Evolutionary conservation across 2,329 filamentous ascomycete genomes (phyloP).

Genomic region (Diaporthe australafricana): DNA sequence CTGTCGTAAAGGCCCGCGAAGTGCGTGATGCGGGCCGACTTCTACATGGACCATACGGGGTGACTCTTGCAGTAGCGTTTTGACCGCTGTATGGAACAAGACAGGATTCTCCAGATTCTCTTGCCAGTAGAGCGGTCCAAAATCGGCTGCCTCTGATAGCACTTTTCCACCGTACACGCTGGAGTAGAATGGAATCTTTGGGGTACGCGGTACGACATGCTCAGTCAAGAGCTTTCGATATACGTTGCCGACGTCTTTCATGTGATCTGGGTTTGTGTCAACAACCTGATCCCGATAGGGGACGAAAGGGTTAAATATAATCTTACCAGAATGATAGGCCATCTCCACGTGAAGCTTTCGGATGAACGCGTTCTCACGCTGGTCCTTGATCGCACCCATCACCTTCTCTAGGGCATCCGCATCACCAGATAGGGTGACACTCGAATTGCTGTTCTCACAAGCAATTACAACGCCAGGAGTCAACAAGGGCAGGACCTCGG

Average conservation of each 20-base stretch:
- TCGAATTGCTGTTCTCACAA: conserved; percentile 40
- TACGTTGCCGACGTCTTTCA: background rate
- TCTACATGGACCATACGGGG: conserved; percentile 51
- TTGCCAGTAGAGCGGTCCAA: conserved; percentile 53
- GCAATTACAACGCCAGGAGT: conserved; percentile 7
- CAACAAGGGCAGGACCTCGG: too few species aligned
- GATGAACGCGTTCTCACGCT: conserved; percentile 41
- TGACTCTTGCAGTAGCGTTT: conserved; percentile 40
- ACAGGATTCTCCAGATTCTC: conserved; percentile 59
- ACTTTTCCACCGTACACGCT: background rate
- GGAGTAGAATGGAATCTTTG: background rate
- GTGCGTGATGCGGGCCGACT: conserved; percentile 57
- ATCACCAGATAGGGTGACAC: conserved; percentile 49
- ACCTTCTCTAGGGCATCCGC: conserved; percentile 42
- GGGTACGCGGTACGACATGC: background rate
- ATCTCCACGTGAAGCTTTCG: conserved; percentile 42
- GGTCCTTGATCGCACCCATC: conserved; percentile 38
- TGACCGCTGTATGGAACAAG: conserved; percentile 55
- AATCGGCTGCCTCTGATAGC: background rate
- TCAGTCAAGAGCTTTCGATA: background rate
- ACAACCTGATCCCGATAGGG: too few species aligned
- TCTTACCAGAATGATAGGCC: conserved; percentile 49
- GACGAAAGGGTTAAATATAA: too few species aligned
- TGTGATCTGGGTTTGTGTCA: conserved; percentile 39
- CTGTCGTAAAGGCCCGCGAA: conserved; percentile 47